These are phyloP conservation scores for Microcera coccophila DNA, from an alignment of 2,329 filamentous ascomycete species.

Conservation along the genomic window DNA sequence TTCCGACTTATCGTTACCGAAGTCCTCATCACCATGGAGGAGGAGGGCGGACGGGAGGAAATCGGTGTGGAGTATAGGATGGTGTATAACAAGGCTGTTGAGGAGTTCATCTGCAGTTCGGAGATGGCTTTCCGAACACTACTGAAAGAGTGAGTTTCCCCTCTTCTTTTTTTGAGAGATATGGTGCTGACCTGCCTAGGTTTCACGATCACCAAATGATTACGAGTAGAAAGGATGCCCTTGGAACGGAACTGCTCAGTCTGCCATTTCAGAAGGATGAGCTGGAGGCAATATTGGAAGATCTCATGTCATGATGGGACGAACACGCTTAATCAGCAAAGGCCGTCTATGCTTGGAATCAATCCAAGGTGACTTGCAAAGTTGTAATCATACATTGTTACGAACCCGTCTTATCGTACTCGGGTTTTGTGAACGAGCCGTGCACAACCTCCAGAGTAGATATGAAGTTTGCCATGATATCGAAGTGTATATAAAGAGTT, in stretches of 20 bases:
- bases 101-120: constrained; percentile 94
- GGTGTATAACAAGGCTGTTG: constrained; percentile 90
- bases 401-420: no score
- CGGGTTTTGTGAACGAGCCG: no score
- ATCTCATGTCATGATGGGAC: constrained; percentile 41
- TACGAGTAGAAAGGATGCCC: constrained; percentile 76
- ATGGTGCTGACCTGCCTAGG: constrained; percentile 41
- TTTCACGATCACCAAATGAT: constrained; percentile 99
- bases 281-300: constrained; percentile 82
- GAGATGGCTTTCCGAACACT: constrained; percentile 94
- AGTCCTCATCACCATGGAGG: constrained; percentile 67
- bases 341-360: no score
- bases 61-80: constrained; percentile 83
- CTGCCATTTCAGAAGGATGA: constrained; percentile 86
- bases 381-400: no score
- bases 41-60: constrained; percentile 53
- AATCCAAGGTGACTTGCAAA: no score
- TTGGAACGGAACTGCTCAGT: constrained; percentile 80
- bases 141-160: constrained; percentile 73
- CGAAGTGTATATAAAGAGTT: not conserved
- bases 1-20: constrained; percentile 84
- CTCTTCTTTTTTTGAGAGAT: not conserved
- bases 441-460: no score
- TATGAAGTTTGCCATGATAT: no score
- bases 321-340: constrained; percentile 1